Conservation (phyloP, 2,329 filamentous ascomycete genomes). For the Sordariomycetes sp. region DNA sequence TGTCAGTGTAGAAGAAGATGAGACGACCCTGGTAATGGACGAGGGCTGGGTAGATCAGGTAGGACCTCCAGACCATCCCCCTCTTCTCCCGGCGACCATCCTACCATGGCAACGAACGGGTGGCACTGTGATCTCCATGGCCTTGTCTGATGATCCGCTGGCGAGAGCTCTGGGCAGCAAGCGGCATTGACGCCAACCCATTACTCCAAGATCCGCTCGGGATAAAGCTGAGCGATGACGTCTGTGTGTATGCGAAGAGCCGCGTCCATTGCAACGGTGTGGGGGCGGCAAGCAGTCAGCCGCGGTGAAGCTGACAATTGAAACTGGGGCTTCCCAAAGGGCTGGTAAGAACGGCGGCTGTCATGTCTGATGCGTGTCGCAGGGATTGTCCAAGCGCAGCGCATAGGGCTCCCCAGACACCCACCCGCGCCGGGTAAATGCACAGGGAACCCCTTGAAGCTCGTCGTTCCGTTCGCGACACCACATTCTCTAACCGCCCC, state of each 20-base stretch:
- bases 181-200: neutral
- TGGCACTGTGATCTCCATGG: neutral
- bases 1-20: neutral
- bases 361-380: neutral
- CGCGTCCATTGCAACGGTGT: neutral
- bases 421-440: neutral
- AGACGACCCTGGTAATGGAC: neutral
- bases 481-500: neutral
- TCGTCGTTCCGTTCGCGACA: neutral
- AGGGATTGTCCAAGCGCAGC: neutral
- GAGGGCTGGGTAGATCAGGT: neutral
- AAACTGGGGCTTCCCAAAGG: neutral
- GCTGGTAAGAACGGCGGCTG: neutral
- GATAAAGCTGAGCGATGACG: neutral
- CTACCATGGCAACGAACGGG: neutral
- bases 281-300: neutral
- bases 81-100: neutral
- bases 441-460: neutral
- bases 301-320: neutral
- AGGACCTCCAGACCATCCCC: neutral
- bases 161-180: neutral
- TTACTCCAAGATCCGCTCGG: neutral
- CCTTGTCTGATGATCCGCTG: neutral
- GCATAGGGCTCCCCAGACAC: neutral
- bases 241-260: neutral